Conservation (phyloP, 139 green algal genomes). For the Tetratostichococcus sp. region DNA sequence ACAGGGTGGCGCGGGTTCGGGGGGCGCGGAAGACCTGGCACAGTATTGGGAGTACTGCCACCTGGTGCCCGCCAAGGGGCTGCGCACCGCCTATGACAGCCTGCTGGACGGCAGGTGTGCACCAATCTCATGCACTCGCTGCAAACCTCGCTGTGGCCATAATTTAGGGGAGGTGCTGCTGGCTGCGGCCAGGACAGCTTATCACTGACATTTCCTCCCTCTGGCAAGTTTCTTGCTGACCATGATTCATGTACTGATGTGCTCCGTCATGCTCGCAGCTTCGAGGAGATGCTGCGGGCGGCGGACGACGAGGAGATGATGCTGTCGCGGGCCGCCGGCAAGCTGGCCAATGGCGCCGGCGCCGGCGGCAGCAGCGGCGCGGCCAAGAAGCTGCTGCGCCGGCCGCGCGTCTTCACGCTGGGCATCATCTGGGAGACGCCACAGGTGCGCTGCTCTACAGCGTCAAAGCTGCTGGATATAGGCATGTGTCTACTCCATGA, state of each 20-base stretch:
- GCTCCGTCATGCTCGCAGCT: no score
- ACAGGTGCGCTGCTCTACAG: conserved; percentile 28
- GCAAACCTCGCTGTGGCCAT: no score
- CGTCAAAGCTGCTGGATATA: background rate
- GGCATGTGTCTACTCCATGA: no score
- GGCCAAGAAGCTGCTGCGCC: conserved; percentile 35
- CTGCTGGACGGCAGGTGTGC: conserved; percentile 9
- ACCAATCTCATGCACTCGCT: background rate
- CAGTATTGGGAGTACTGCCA: conserved; percentile 74
- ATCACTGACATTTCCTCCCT: no score
- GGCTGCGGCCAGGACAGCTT: no score
- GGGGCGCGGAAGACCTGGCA: conserved; percentile 36
- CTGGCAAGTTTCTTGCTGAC: background rate
- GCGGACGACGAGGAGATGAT: conserved; percentile 30
- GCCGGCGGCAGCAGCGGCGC: no score
- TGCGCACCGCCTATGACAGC: conserved; percentile 35
- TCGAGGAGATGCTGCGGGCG: conserved; percentile 51
- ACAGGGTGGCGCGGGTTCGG: background rate
- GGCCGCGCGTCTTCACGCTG: conserved; percentile 65
- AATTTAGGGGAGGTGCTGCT: no score
- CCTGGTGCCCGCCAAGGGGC: conserved; percentile 52
- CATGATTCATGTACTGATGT: no score
- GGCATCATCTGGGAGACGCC: conserved; percentile 69
- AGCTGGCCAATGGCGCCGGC: conserved; percentile 2
- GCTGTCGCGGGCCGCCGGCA: conserved; percentile 10